Conservation (phyloP, 2,329 filamentous ascomycete species). For the Fusarium musae region DNA sequence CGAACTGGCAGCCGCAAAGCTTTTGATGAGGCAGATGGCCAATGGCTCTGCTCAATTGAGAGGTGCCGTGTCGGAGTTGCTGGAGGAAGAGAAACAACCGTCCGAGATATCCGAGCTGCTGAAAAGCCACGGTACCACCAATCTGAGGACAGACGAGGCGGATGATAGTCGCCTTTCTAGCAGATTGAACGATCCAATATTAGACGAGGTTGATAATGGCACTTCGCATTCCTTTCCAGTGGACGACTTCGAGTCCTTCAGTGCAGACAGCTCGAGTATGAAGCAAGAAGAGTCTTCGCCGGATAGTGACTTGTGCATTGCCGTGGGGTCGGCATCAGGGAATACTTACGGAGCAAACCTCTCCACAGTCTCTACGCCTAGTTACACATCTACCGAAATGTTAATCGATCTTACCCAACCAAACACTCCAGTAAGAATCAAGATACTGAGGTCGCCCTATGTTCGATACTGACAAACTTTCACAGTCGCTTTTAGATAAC, state of each 20-base stretch:
- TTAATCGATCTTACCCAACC: rapidly evolving
- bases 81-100: neutral
- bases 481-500: rapidly evolving
- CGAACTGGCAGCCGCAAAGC: neutral
- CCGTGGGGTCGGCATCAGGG: rapidly evolving
- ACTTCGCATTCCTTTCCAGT: too few relatives aligned
- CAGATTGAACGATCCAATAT: too few relatives aligned
- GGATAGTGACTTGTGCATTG: rapidly evolving
- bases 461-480: neutral
- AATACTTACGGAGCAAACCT: rapidly evolving
- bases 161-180: rapidly evolving
- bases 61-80: neutral
- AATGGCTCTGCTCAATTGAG: neutral
- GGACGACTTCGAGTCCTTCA: neutral
- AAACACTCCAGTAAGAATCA: neutral
- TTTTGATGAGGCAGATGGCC: neutral
- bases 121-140: rapidly evolving
- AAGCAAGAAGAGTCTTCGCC: neutral
- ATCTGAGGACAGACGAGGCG: rapidly evolving
- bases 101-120: neutral
- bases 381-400: neutral
- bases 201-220: rapidly evolving
- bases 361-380: rapidly evolving
- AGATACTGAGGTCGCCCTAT: rapidly evolving
- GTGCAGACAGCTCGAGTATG: too few relatives aligned